Percentiles rank a stretch among this genome's conserved stretches.
These are phyloP conservation scores for Globisporangium uncinulatum DNA, from an alignment of 352 stramenopile species.

Conservation along the genomic window DNA sequence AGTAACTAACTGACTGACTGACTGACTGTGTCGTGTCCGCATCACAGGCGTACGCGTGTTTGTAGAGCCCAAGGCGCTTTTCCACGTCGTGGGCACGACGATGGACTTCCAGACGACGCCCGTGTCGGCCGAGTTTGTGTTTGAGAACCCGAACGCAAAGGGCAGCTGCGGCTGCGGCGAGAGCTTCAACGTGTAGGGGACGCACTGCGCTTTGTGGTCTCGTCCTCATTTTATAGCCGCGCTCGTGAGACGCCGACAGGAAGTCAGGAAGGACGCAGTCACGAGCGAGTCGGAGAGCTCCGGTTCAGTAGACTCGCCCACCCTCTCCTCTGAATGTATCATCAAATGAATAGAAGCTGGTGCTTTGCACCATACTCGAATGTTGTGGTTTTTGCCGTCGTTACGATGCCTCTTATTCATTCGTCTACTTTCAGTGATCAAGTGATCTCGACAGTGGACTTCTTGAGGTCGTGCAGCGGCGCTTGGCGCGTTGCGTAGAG, in stretches of 20 bases:
- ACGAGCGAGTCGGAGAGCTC: too few species aligned
- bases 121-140: conserved; percentile 97
- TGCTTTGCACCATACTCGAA: neutral
- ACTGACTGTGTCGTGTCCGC: neutral
- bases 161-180: conserved; percentile 98
- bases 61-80: conserved; percentile 97
- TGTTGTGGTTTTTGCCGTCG: too few species aligned
- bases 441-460: conserved; percentile 65
- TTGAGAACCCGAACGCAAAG: conserved; percentile 99
- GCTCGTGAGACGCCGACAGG: too few species aligned
- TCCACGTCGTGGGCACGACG: conserved; percentile 97
- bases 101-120: conserved; percentile 99
- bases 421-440: conserved; percentile 2
- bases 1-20: neutral
- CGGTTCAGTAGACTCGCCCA: neutral
- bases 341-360: conserved; percentile 6
- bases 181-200: conserved; percentile 96
- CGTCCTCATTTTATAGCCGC: neutral
- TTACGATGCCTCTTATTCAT: neutral
- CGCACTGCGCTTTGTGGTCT: neutral
- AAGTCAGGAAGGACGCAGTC: too few species aligned
- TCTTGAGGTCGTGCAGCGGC: conserved; percentile 57
- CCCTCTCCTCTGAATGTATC: conserved; percentile 4
- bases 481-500: conserved; percentile 36
- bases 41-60: conserved; percentile 92